Conservation (phyloP, 208 protist genomes). For the Angomonas deanei region DNA sequence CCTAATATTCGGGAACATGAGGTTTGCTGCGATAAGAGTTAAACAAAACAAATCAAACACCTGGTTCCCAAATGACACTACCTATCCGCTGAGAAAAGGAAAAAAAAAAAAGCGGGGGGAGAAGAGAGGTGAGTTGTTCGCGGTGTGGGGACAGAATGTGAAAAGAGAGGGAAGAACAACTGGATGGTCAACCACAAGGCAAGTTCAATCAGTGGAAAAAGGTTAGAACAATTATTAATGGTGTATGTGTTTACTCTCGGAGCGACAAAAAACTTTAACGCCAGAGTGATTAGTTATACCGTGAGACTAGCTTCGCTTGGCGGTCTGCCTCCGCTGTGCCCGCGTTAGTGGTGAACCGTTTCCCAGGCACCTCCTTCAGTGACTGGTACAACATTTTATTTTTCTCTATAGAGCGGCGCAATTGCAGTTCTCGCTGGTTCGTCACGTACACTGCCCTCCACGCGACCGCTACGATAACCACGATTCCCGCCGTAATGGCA, state of each 20-base stretch:
- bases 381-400: constrained; percentile 27
- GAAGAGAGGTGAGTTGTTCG: no score
- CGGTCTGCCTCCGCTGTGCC: constrained; percentile 18
- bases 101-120: neutral
- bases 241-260: neutral
- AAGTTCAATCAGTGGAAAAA: no score
- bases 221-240: neutral
- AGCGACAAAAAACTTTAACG: neutral
- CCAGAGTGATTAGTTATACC: constrained; percentile 1
- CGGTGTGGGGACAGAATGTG: no score
- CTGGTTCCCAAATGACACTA: no score
- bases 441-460: constrained; percentile 54
- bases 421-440: constrained; percentile 47
- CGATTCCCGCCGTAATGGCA: constrained; percentile 16
- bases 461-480: constrained; percentile 20
- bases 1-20: neutral
- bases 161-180: constrained; percentile 8
- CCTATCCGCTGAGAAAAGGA: neutral
- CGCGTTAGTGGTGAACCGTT: constrained; percentile 42
- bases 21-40: no score
- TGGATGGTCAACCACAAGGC: neutral
- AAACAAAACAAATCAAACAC: no score
- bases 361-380: constrained; percentile 41
- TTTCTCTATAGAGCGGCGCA: constrained; percentile 20
- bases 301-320: constrained; percentile 2